Evolutionary conservation across 164 flowering plant genomes (phyloP), one percentile per base, ranked within the genome.

Genomic region (Aristolochia californica): DNA sequence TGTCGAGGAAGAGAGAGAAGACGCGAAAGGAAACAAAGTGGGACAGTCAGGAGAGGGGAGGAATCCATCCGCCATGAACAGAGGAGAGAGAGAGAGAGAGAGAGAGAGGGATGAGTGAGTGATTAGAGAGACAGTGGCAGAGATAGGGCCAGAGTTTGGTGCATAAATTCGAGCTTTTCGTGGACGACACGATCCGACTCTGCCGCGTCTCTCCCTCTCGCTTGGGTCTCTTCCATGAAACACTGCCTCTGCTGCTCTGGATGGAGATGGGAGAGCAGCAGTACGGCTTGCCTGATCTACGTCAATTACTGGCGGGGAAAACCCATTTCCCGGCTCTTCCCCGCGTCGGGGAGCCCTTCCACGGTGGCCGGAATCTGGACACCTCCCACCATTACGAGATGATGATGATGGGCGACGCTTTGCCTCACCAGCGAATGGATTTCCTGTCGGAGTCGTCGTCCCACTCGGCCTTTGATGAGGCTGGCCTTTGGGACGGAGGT

Each of bases 101-200:
- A 24, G 50, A 47, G 50, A 5, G 50, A 47, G 50, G 0, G 18
- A n/a, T n/a, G n/a, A 47, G 50, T n/a, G n/a, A n/a, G n/a, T n/a
- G 27, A 24, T 14, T 13, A 23, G 43, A 54, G 43, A 28, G n/a
- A 11, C 12, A 27, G 28, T 11, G 26, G n/a, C 11, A 24, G 43
- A 25, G 40, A n/a, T n/a, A 26, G 56, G 40, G 56, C 34, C 38
- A 54, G 43, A 14, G 54, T 10, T 21, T 23, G 13, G 75, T 72
- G 74, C 81, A 53, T 83, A 80, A 73, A 74, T 78, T 78, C 56
- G 61, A 67, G 64, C 66, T 20, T 79, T 78, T 76, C 77, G 74
- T 77, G 78, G 68, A 77, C 83, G 78, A 85, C 94, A 88, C 83
- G 90, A 88, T 88, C 96, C 90, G 88, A 70, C 49, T 77, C 86